Conservation (phyloP, 768 basidiomycete species). For the Suillus luteus region DNA sequence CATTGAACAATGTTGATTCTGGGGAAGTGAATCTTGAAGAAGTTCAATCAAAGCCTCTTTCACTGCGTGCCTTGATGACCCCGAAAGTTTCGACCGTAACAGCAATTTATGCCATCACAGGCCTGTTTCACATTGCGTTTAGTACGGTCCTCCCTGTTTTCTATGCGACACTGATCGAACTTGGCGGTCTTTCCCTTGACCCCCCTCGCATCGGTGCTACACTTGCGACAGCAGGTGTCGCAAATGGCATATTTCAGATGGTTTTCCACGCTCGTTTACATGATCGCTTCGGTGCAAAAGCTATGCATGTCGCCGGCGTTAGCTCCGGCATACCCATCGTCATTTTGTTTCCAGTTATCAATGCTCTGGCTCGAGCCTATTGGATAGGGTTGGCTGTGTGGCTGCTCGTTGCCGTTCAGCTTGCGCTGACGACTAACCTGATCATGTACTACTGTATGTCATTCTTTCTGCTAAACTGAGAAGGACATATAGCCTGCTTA, state of each 20-base stretch:
- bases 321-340: slow-evolving; percentile 33
- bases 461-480: not conserved
- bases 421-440: slow-evolving; percentile 22
- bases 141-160: slow-evolving; percentile 45
- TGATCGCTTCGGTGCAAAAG: slow-evolving; percentile 53
- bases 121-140: slow-evolving; percentile 65
- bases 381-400: slow-evolving; percentile 28
- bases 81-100: slow-evolving; percentile 57
- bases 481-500: not conserved
- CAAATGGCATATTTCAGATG: slow-evolving; percentile 51
- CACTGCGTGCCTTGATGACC: slow-evolving; percentile 53
- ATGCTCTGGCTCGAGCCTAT: slow-evolving; percentile 25
- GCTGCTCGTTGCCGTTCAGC: slow-evolving; percentile 29
- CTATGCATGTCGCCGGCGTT: slow-evolving; percentile 31
- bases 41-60: slow-evolving; percentile 31
- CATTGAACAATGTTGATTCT: not conserved
- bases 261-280: slow-evolving; percentile 61
- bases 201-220: slow-evolving; percentile 34
- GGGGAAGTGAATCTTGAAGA: not conserved
- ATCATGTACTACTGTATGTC: slow-evolving; percentile 36
- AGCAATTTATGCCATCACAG: slow-evolving; percentile 59
- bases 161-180: slow-evolving; percentile 31
- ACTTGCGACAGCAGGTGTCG: slow-evolving; percentile 28
- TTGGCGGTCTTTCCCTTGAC: slow-evolving; percentile 31
- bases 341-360: slow-evolving; percentile 34